Percentiles rank a stretch among this genome's conserved stretches.
These are phyloP conservation scores for Immersiella caudata DNA, from an alignment of 495 filamentous ascomycete species.

Conservation along the genomic window DNA sequence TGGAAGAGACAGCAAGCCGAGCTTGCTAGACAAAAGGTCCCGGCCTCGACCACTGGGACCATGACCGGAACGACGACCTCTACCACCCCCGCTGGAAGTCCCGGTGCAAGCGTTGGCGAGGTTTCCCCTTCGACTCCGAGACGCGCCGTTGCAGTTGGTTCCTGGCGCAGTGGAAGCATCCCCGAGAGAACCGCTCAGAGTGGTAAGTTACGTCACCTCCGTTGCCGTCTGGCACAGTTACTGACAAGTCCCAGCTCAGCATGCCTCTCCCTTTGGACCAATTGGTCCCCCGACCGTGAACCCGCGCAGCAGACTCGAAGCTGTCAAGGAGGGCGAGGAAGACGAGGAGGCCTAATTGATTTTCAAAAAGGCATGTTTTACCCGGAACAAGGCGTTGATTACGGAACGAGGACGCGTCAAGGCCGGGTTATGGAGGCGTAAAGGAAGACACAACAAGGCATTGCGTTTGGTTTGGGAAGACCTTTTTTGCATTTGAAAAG, in stretches of 20 bases:
- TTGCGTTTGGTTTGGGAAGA: background rate
- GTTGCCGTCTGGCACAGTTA: background rate
- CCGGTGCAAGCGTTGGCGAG: background rate
- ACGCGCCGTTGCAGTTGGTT: background rate
- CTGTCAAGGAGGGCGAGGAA: background rate
- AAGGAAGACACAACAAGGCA: background rate
- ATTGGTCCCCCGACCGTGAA: background rate
- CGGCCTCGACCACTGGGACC: background rate
- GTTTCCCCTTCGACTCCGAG: background rate
- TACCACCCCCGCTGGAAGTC: background rate
- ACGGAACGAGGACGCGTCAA: background rate
- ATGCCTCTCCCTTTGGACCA: background rate
- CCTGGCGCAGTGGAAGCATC: background rate
- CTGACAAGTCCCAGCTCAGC: background rate
- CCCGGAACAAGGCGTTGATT: background rate
- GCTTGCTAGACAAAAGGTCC: constrained; percentile 24
- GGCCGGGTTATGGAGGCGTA: background rate
- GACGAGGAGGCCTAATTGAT: background rate
- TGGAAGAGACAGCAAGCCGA: constrained; percentile 55
- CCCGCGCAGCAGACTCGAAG: background rate
- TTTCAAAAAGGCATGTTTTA: background rate
- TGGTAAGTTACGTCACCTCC: background rate
- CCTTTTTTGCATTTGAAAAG: background rate
- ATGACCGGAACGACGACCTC: background rate
- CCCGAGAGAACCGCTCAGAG: background rate